These are phyloP conservation scores for Phyllosticta citriasiana DNA, from an alignment of 2,329 filamentous ascomycete species.

Conservation along the genomic window DNA sequence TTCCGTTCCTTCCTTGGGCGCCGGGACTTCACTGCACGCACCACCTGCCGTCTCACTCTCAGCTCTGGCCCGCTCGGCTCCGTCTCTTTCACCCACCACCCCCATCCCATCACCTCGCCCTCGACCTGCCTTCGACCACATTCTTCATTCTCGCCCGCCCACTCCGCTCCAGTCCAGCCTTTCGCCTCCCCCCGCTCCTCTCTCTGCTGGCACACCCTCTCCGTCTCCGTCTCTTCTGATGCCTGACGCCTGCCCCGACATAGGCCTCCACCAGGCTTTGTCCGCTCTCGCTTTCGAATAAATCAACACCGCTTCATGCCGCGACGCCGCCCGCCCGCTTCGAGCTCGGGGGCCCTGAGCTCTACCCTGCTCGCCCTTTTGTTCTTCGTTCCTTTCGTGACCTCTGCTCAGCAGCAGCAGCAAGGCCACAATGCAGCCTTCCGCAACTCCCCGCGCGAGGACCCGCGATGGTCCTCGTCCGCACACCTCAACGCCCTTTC, in stretches of 20 bases:
- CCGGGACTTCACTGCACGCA: too few relatives aligned
- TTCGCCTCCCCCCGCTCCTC: neutral
- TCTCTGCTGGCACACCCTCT: neutral
- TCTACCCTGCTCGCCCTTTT: constrained; percentile 23
- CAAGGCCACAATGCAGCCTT: constrained; percentile 12
- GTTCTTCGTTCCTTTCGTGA: constrained; percentile 21
- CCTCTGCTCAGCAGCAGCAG: constrained; percentile 34
- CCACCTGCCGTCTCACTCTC: constrained; percentile 1
- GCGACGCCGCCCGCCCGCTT: constrained; percentile 31
- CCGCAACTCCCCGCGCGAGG: constrained; percentile 21
- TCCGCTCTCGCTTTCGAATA: constrained; percentile 1
- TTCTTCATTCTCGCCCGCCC: constrained; percentile 6
- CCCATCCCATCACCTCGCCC: constrained; percentile 3
- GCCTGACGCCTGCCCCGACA: constrained; percentile 7
- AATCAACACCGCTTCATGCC: constrained; percentile 20
- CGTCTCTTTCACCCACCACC: constrained; percentile 8
- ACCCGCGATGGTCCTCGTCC: constrained; percentile 15
- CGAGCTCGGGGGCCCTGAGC: constrained; percentile 25
- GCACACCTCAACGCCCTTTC: constrained; percentile 7
- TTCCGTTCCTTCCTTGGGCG: too few relatives aligned
- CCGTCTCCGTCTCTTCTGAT: constrained; percentile 9
- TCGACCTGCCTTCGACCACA: constrained; percentile 2
- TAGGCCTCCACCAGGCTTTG: constrained; percentile 9
- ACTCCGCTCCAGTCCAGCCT: neutral
- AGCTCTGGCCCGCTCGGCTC: neutral